A percentile compares a stretch with the other conserved stretches of the same genome.
Evolutionary conservation across 2,329 filamentous ascomycete species (phyloP).

Genomic region (Hymenoscyphus occultus): DNA sequence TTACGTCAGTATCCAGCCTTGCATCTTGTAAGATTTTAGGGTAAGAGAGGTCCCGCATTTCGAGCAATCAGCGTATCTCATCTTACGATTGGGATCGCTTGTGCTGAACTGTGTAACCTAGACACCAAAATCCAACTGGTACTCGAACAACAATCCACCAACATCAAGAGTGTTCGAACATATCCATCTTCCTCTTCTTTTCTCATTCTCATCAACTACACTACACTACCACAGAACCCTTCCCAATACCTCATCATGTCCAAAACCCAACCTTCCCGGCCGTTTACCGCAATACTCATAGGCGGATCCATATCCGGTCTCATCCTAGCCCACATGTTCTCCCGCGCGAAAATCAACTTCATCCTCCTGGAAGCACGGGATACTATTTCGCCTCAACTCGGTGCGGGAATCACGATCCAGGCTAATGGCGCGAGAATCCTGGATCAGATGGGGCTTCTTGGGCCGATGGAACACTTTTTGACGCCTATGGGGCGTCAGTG

Average conservation of each 20-base stretch:
- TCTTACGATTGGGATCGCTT: too few species aligned
- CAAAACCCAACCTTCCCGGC: background rate
- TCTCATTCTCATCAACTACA: background rate
- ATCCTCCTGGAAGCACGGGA: slow-evolving; percentile 27
- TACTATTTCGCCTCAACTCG: slow-evolving; percentile 23
- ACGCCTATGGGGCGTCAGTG: slow-evolving; percentile 14
- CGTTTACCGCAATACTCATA: slow-evolving; percentile 26
- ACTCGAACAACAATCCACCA: background rate
- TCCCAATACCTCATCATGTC: slow-evolving; percentile 1
- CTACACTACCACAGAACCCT: background rate
- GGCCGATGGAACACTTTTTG: slow-evolving; percentile 20
- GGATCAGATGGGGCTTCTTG: slow-evolving; percentile 48
- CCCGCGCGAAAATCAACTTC: slow-evolving; percentile 25
- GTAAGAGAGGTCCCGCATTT: background rate
- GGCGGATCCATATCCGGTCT: slow-evolving; percentile 28
- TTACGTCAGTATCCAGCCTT: background rate
- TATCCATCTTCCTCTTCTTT: background rate
- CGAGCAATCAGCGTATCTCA: background rate
- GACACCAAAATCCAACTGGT: background rate
- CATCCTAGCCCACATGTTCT: slow-evolving; percentile 26
- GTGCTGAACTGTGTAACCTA: background rate
- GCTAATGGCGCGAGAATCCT: slow-evolving; percentile 46
- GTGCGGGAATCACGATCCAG: slow-evolving; percentile 28
- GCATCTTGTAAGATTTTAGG: background rate
- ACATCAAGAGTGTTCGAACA: background rate